Percentiles rank a stretch among this genome's conserved stretches.
phyloP scores from a whole-genome alignment of 139 green algal genomes.

The Parachlorella kessleri region DNA sequence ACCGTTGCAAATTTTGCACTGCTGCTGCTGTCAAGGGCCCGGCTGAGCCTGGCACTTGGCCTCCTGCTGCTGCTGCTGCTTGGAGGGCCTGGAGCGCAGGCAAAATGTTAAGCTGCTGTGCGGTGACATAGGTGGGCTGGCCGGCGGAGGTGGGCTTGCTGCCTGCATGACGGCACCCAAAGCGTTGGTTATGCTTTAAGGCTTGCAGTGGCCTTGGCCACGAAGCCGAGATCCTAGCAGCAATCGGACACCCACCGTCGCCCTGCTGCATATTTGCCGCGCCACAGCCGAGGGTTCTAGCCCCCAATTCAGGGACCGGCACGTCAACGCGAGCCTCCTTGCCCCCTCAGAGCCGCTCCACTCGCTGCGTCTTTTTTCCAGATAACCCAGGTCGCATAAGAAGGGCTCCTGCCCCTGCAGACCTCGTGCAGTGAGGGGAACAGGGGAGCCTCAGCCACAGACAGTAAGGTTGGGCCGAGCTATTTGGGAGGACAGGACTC shows the following conservation, averaged over 20 bases:
- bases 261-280: not conserved
- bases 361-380: too few relatives aligned
- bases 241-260: not conserved
- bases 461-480: too few relatives aligned
- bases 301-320: too few relatives aligned
- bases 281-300: too few relatives aligned
- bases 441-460: too few relatives aligned
- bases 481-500: too few relatives aligned
- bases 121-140: not conserved
- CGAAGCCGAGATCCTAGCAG: not conserved
- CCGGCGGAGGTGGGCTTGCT: not conserved
- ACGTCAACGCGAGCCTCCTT: too few relatives aligned
- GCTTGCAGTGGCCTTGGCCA: not conserved
- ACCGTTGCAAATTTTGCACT: not conserved
- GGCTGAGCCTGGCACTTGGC: not conserved
- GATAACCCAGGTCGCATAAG: too few relatives aligned
- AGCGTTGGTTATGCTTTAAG: not conserved
- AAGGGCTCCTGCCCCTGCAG: too few relatives aligned
- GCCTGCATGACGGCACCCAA: not conserved
- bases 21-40: not conserved
- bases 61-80: not conserved
- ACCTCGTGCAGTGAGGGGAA: too few relatives aligned
- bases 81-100: not conserved
- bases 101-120: not conserved
- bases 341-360: too few relatives aligned